A percentile compares a stretch with the other conserved stretches of the same genome.
These are phyloP conservation scores for Fusarium transvaalense DNA, from an alignment of 2,329 filamentous ascomycete genomes.

Conservation along the genomic window DNA sequence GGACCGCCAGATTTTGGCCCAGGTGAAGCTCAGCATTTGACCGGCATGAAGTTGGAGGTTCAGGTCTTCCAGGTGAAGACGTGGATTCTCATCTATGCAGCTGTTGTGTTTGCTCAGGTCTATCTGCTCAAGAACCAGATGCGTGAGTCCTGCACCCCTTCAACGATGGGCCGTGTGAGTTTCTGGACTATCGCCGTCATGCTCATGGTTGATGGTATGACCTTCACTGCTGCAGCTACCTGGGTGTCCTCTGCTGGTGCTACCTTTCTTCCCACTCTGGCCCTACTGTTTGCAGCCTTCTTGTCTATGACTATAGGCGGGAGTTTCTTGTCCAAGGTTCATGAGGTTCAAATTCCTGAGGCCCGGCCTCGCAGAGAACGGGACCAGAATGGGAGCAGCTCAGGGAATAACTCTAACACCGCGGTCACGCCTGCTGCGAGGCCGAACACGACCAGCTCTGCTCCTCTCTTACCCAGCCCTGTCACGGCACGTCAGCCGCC, in stretches of 20 bases:
- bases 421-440: slow-evolving; percentile 42
- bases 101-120: slow-evolving; percentile 71
- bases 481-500: slow-evolving; percentile 53
- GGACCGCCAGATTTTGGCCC: slow-evolving; percentile 69
- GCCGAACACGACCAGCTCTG: slow-evolving; percentile 46
- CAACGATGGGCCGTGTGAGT: slow-evolving; percentile 74
- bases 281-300: slow-evolving; percentile 64
- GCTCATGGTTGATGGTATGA: slow-evolving; percentile 72
- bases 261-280: slow-evolving; percentile 68
- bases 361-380: slow-evolving; percentile 64
- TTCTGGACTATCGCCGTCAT: slow-evolving; percentile 73
- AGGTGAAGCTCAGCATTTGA: slow-evolving; percentile 66
- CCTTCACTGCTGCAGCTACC: slow-evolving; percentile 67
- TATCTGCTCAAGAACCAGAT: slow-evolving; percentile 73
- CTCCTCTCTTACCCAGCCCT: slow-evolving; percentile 56
- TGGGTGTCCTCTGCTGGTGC: slow-evolving; percentile 68
- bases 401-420: slow-evolving; percentile 35
- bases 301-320: slow-evolving; percentile 69
- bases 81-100: slow-evolving; percentile 69
- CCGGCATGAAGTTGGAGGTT: slow-evolving; percentile 71
- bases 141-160: slow-evolving; percentile 75
- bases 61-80: slow-evolving; percentile 68
- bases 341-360: slow-evolving; percentile 68
- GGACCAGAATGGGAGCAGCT: slow-evolving; percentile 33
- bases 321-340: slow-evolving; percentile 70